Evolutionary conservation across 176 grass and related monocot genomes (phyloP), one percentile per base, ranked within the genome.

Genomic region (Phyllostachys edulis): DNA sequence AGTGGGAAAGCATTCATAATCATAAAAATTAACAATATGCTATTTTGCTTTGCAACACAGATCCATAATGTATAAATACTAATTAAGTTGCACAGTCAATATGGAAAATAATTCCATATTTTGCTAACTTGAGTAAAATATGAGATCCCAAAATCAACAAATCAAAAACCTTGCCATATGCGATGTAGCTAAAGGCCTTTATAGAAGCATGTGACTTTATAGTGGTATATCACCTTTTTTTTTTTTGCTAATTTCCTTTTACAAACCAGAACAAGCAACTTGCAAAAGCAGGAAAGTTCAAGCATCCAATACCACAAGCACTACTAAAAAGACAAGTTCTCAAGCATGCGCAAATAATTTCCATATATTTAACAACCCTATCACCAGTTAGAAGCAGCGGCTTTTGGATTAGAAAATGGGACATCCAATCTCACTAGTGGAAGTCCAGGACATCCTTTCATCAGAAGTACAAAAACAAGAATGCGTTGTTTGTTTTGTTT

Each of bases 301-400:
- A 54, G 51, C 51, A 54, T 54, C 51, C 51, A 20, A 54, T 23
- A 64, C 51, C 5, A 70, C 36, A 83, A 77, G 69, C 50, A 81
- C 38, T 42, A 56, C 15, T 20, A 6, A 54, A 54, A 54, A 54
- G 51, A 20, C 51, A 54, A 64, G 65, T 57, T 70, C 42, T 61
- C 27, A 36, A 57, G 60, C 12, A 59, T 84, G 36, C 16, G 34
- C 62, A 69, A 9, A 13, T 37, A 56, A 37, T 37, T 42, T 82
- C 21, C 54, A 68, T 18, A 85, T 67, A 21, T 10, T 26, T 21
- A 37, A 37, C 24, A 81, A 38, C 38, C 42, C 36, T 80, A 34
- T 17, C 13, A 80, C 5, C n/a, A 64, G 14, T 71, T 8, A 50
- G 0, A 85, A 61, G 55, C 41, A 69, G 18, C 27, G 70, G 14